Evolutionary conservation across 306 rosid genomes (phyloP).

Genomic region (Quercus wislizeni): DNA sequence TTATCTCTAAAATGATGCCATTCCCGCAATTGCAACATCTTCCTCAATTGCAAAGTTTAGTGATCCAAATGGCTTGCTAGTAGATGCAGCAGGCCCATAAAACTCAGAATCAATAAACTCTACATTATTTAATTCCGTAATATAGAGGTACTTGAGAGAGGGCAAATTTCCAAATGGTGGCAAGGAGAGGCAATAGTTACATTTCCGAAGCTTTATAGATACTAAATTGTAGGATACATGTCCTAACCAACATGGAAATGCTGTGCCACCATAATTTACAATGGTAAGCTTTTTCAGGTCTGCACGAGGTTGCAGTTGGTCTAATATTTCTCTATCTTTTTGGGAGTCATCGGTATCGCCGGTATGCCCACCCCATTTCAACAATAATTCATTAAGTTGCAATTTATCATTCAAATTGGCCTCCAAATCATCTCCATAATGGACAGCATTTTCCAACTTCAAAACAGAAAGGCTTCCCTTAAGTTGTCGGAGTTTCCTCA

Average conservation of each 20-base stretch:
- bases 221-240: neutral
- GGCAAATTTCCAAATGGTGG: conserved; percentile 19
- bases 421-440: neutral
- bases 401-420: neutral
- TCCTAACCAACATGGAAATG: conserved; percentile 13
- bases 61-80: neutral
- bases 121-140: neutral
- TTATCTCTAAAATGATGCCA: too few species aligned
- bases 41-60: conserved; percentile 10
- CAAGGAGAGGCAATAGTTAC: neutral
- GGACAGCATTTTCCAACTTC: conserved; percentile 13
- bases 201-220: neutral
- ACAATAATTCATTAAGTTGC: neutral
- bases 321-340: neutral
- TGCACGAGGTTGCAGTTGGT: conserved; percentile 15
- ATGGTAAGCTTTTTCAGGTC: conserved; percentile 13
- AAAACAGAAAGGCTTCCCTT: conserved; percentile 4
- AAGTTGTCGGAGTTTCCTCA: conserved; percentile 1
- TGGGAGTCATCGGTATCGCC: neutral
- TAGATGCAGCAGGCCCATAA: neutral
- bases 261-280: conserved; percentile 9
- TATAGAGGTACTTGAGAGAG: conserved; percentile 3
- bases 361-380: conserved; percentile 12
- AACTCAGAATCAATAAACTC: neutral
- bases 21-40: too few species aligned